Base-by-base conservation (phyloP, 345 rosid genomes). In the Fremontodendron californicum region DNA sequence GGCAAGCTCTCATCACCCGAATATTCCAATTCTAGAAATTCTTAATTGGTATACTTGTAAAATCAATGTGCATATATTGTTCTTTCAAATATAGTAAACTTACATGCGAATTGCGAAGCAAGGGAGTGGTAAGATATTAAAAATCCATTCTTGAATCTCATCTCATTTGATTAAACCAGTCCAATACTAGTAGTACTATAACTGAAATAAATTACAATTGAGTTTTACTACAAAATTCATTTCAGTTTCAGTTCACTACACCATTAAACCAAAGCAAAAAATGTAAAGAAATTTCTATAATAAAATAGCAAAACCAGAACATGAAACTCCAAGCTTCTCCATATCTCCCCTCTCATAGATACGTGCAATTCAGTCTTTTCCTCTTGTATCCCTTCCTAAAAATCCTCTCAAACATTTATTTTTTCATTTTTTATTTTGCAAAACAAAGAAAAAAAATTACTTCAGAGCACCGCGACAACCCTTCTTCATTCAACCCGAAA, bases 401-500 rank as follows among this genome's bases (percentile, higher is more conserved):
- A 48, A 61, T 78, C 76, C 7, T 37, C 48, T 55, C 6, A 29
- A 64, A 55, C 16, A 51, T 45, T 69, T 10, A 16, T 43, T 46
- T 65, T 37, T 64, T 64, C 0, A 12, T 23, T 21, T 3, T 67
- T n/a, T 19, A n/a, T 52, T 72, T 29, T n/a, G n/a, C n/a, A n/a
- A 54, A n/a, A n/a, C 4, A 74, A 60, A 39, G 18, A 60, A n/a
- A n/a, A 13, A 39, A 0, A 37, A 74, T 70, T 58, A 67, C n/a
- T n/a, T n/a, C n/a, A n/a, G n/a, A n/a, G n/a, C n/a, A n/a, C n/a
- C n/a, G n/a, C n/a, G n/a, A 71, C 83, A 81, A 68, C 10, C 29
- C 23, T 23, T 6, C n/a, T 43, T 68, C 54, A 8, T 25, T 69
- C 54, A 46, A 69, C 39, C 25, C 57, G 81, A 81, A 84, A 81